phyloP scores from a whole-genome alignment of 1,284 basidiomycete species.

The Neolentinus lepideus region DNA sequence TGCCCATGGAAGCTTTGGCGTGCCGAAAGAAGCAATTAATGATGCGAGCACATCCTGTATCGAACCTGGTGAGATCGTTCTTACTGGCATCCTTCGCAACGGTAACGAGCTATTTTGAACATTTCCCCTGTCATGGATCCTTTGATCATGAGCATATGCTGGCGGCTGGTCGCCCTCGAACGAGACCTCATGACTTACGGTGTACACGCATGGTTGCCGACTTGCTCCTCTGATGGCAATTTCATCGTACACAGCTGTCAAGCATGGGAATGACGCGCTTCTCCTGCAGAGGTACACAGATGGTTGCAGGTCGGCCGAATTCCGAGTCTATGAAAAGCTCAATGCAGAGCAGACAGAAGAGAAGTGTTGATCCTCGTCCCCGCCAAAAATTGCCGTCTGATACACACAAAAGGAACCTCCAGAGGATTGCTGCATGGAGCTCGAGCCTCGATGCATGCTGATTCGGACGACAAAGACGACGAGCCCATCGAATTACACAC shows the following conservation, averaged over 20 bases:
- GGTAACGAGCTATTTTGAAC: background rate
- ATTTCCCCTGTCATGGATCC: background rate
- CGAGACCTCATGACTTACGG: background rate
- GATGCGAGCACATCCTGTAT: background rate
- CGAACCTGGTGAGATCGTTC: background rate
- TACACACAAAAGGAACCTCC: no score
- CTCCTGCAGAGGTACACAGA: background rate
- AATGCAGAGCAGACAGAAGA: background rate
- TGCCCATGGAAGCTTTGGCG: background rate
- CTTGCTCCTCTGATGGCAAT: background rate
- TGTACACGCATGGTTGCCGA: background rate
- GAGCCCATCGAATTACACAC: no score
- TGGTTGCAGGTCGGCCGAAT: background rate
- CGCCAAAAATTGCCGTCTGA: no score
- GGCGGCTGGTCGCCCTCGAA: background rate
- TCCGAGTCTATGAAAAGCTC: background rate
- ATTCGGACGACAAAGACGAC: no score
- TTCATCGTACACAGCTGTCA: background rate
- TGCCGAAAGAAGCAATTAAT: background rate
- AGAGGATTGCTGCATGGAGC: no score
- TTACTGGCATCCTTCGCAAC: background rate
- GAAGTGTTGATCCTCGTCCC: no score
- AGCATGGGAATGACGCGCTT: background rate
- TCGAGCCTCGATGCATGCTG: no score
- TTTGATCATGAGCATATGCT: background rate